A percentile compares a stretch with the other conserved stretches of the same genome.
Evolutionary conservation across 2,329 filamentous ascomycete genomes (phyloP).

Genomic region (Colletotrichum sp.): DNA sequence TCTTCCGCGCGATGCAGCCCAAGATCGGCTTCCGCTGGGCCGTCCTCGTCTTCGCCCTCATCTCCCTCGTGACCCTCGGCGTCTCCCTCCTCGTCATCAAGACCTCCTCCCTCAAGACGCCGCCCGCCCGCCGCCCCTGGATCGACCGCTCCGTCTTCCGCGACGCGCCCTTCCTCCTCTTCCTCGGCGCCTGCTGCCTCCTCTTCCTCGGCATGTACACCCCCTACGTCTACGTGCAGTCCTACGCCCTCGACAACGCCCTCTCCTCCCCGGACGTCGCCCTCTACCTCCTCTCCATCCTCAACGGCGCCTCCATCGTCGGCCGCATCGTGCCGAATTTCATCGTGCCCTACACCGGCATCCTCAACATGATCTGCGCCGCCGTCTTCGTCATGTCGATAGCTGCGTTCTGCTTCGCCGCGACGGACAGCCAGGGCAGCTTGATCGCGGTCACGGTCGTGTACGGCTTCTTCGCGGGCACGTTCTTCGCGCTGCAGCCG

Average conservation of each 20-base stretch:
- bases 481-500: slow-evolving; percentile 41
- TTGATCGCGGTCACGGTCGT: slow-evolving; percentile 19
- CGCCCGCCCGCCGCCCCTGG: slow-evolving; percentile 1
- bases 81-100: slow-evolving; percentile 8
- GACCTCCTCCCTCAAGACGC: slow-evolving; percentile 9
- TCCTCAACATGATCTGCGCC: slow-evolving; percentile 32
- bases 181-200: slow-evolving; percentile 39
- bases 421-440: slow-evolving; percentile 2
- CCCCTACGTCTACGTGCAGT: slow-evolving; percentile 51
- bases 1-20: slow-evolving; percentile 6
- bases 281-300: slow-evolving; percentile 45
- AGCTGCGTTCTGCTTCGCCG: not conserved
- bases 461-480: slow-evolving; percentile 30
- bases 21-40: slow-evolving; percentile 15
- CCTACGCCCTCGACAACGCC: slow-evolving; percentile 44
- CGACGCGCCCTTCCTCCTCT: slow-evolving; percentile 42
- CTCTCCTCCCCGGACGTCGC: slow-evolving; percentile 27
- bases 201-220: slow-evolving; percentile 51
- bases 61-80: slow-evolving; percentile 11
- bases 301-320: slow-evolving; percentile 50
- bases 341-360: slow-evolving; percentile 34
- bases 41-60: slow-evolving; percentile 9
- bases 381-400: slow-evolving; percentile 25
- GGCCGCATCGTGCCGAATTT: slow-evolving; percentile 48
- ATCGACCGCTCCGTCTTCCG: slow-evolving; percentile 34